phyloP scores from a whole-genome alignment of 2,329 filamentous ascomycete species.

The Lasiodiplodia citricola region DNA sequence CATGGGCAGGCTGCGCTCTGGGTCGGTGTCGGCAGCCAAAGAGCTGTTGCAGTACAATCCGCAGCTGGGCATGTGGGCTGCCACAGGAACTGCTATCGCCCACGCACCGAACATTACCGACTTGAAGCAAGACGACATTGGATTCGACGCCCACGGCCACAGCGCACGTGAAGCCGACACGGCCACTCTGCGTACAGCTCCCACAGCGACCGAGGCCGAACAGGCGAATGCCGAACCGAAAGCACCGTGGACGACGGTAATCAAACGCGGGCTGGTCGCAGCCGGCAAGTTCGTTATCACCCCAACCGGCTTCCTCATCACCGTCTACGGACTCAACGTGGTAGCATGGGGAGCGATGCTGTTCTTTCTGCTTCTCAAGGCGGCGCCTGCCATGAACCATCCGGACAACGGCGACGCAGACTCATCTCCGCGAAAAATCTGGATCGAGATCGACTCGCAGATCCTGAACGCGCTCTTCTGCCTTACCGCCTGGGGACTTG shows the following conservation, averaged over 20 bases:
- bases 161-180: constrained; percentile 15
- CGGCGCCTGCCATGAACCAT: constrained; percentile 72
- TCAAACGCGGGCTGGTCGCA: neutral
- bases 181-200: neutral
- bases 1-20: constrained; percentile 3
- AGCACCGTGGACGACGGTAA: neutral
- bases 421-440: constrained; percentile 48
- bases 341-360: constrained; percentile 92
- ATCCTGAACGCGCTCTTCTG: constrained; percentile 85
- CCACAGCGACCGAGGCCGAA: neutral
- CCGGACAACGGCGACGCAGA: constrained; percentile 10
- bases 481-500: constrained; percentile 81
- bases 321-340: constrained; percentile 69
- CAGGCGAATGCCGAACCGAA: neutral
- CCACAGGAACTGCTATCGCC: constrained; percentile 3
- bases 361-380: constrained; percentile 81
- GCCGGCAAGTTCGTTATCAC: constrained; percentile 6
- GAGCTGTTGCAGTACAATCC: constrained; percentile 15
- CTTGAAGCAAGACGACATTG: neutral
- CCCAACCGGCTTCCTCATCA: constrained; percentile 7
- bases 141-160: constrained; percentile 11
- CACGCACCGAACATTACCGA: constrained; percentile 10
- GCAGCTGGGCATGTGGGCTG: constrained; percentile 14
- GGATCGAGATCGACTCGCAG: constrained; percentile 86
- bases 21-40: neutral